Evolutionary conservation across 2,329 filamentous ascomycete species (phyloP), one percentile per base, ranked within the genome.

Genomic region (Fusarium dlaminii): DNA sequence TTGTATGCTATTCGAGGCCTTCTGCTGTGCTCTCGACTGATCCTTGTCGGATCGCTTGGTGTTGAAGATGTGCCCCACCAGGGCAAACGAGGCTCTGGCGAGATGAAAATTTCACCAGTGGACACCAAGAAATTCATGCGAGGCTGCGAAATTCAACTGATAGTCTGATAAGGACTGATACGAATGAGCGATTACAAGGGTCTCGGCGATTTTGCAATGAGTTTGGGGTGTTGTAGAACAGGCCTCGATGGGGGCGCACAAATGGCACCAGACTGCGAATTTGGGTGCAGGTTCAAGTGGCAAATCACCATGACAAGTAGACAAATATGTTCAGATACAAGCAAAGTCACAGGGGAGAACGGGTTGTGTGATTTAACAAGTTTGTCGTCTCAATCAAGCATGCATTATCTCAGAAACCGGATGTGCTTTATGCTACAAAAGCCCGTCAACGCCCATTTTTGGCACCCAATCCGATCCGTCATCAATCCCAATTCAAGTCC

Each of bases 391-490:
- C 79, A 78, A 81, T 77, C 81, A 81, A 80, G 79, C 79, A 79
- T 82, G 81, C 81, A 82, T 83, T 79, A 75, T 75, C 79, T 80
- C 80, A 81, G 80, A 83, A 81, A 77, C 80, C 79, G 74, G 81
- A 82, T 82, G 81, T 81, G 80, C 80, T 83, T 77, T 82, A 80
- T 82, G 82, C 82, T 83, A 84, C 82, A 84, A 27, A 52, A 84
- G 72, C 72, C 72, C 74, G 63, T 80, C 82, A 85, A 84, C 82
- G 82, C 82, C 71, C 82, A 61, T 78, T 80, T 82, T 79, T 79
- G 79, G 77, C 79, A 78, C 77, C 78, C 75, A 75, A 76, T 77
- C 77, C 76, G 75, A 78, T 74, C 77, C 75, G 75, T 76, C 75
- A 79, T 79, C 79, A 79, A 69, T 73, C 79, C 78, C 75, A 77